Evolutionary conservation across 2,329 filamentous ascomycete genomes (phyloP), one percentile per base, ranked within the genome.

Genomic region (Thyridium curvatum): DNA sequence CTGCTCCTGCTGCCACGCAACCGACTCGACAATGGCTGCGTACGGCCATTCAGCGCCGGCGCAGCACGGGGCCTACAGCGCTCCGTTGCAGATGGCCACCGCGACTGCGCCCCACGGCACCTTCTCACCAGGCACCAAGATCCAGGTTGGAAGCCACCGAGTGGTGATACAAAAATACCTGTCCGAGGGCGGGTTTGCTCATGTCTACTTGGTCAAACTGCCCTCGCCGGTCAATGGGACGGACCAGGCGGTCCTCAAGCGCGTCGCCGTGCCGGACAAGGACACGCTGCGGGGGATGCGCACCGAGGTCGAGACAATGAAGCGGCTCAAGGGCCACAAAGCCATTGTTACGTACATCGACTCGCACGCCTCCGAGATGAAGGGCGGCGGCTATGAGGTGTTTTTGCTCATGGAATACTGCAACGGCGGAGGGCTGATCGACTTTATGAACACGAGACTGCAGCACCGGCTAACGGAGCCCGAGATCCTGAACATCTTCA

Each of bases 301-400:
- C 62, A 97, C 83, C 50, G 93, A 98, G 72, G 93, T 98, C 52
- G 93, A 98, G 69, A 98, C 93, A 12, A 98, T 98, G 93, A 98
- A 98, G 80, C 90, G 93, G 65, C 75, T 98, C 53, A 95, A 95
- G 71, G 93, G 93, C 41, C 93, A 97, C 73, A 81, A 82, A 46
- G 84, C 93, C 53, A 97, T 98, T 56, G 93, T 98, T 53, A 96
- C 85, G 42, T 98, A 98, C 66, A 90, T 97, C 60, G 93, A 98
- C 69, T 97, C 91, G 49, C 93, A 98, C 64, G 93, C 93, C 30
- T 96, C 89, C 13, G 90, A 97, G 64, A 70, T 97, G 52, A 84
- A 86, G 53, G 88, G 86, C 37, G 90, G 90, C 32, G 93, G 93
- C 42, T 98, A 95, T 61, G 93, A 98, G 69, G 93, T 98, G 42